These are phyloP conservation scores for Arctium lappa DNA, from an alignment of 129 eudicot genomes.

Conservation along the genomic window DNA sequence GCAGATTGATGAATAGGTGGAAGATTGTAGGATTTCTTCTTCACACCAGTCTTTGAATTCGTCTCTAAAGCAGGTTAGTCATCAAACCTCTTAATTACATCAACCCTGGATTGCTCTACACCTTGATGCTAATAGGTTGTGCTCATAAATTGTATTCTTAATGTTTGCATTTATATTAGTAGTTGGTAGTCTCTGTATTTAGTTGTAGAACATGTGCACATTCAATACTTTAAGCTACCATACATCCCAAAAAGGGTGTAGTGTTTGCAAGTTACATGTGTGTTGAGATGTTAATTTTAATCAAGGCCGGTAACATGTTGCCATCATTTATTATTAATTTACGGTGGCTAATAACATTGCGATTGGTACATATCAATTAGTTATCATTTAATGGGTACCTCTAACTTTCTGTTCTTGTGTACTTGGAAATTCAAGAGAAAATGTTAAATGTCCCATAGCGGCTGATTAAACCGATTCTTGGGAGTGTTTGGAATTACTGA, in stretches of 20 bases:
- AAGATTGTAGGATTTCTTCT: constrained; percentile 4
- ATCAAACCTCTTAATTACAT: constrained; percentile 20
- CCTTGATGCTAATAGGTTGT: constrained; percentile 18
- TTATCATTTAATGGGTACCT: constrained; percentile 25
- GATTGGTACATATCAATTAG: background rate
- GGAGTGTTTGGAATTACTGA: background rate
- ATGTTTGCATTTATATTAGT: constrained; percentile 28
- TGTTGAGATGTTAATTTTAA: constrained; percentile 12
- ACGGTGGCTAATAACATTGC: constrained; percentile 20
- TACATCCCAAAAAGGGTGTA: constrained; percentile 10
- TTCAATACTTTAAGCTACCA: constrained; percentile 22
- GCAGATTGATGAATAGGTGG: constrained; percentile 18
- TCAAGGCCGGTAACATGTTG: constrained; percentile 16
- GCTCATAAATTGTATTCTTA: constrained; percentile 20
- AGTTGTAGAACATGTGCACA: constrained; percentile 27
- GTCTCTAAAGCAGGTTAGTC: constrained; percentile 26
- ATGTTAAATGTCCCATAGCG: background rate
- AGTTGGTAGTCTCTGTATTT: constrained; percentile 30
- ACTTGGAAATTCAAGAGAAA: constrained; percentile 4
- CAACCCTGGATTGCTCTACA: constrained; percentile 11
- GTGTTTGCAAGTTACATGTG: constrained; percentile 11
- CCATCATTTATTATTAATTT: constrained; percentile 20
- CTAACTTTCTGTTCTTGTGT: constrained; percentile 20
- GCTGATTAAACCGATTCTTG: background rate
- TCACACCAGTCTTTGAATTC: background rate